Conservation (phyloP, 1,139 yeast genomes). For the Debaryomyces psychrophilus region DNA sequence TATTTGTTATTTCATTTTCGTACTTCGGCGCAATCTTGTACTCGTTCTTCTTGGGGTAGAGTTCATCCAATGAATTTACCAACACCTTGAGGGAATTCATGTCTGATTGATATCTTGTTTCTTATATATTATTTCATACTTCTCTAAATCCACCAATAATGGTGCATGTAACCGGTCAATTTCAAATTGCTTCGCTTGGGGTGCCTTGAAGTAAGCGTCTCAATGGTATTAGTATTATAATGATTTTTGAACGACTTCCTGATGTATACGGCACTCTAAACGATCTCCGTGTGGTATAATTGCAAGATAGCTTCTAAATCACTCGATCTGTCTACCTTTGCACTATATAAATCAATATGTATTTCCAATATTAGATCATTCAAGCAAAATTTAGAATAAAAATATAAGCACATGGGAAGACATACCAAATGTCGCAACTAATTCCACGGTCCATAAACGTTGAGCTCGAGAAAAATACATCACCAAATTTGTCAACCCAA, state of each 20-base stretch:
- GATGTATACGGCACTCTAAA: background rate
- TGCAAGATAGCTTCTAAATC: background rate
- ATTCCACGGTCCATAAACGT: background rate
- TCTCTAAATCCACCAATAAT: slow-evolving; percentile 1
- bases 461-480: background rate
- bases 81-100: slow-evolving; percentile 46
- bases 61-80: slow-evolving; percentile 39
- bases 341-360: background rate
- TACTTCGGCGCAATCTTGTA: slow-evolving; percentile 11
- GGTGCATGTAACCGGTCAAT: background rate
- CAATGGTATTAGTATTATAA: background rate
- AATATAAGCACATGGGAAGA: background rate
- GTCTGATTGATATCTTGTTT: background rate
- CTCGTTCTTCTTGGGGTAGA: slow-evolving; percentile 26
- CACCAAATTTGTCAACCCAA: background rate
- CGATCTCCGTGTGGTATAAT: background rate
- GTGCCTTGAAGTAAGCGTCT: background rate
- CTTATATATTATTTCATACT: slow-evolving; percentile 2
- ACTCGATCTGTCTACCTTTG: background rate
- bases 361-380: background rate
- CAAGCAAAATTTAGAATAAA: background rate
- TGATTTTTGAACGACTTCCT: background rate
- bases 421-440: slow-evolving; percentile 2
- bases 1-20: slow-evolving; percentile 5
- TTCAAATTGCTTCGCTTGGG: background rate